Evolutionary conservation across 805 yeast species (phyloP).

Genomic region (Candida taoyuanica): DNA sequence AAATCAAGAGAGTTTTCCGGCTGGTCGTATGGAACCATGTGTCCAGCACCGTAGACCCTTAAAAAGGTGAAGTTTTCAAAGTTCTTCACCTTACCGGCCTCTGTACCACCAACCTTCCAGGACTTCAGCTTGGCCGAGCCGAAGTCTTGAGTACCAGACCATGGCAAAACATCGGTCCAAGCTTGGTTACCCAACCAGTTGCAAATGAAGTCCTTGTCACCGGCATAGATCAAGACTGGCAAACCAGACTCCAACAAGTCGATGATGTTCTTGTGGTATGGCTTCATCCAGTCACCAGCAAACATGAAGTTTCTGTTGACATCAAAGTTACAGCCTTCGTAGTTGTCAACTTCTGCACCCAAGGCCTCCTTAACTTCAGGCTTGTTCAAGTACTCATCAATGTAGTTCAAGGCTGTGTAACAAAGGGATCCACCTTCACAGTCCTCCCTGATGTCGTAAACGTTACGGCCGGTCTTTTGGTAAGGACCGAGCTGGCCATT

Average conservation of each 20-base stretch:
- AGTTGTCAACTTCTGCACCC: conserved; percentile 85
- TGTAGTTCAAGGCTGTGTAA: conserved; percentile 70
- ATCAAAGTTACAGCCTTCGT: conserved; percentile 70
- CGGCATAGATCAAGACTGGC: conserved; percentile 89
- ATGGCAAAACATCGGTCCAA: conserved; percentile 74
- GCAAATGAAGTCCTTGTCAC: conserved; percentile 94
- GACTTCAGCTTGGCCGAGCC: conserved; percentile 38
- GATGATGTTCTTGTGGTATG: conserved; percentile 73
- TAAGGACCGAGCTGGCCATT: conserved; percentile 78
- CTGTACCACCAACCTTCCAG: conserved; percentile 45
- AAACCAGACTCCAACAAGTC: conserved; percentile 65
- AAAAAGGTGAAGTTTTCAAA: conserved; percentile 71
- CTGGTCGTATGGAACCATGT: conserved; percentile 92
- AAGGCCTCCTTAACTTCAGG: conserved; percentile 73
- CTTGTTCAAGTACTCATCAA: conserved; percentile 74
- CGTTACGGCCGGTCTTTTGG: conserved; percentile 81
- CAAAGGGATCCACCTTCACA: conserved; percentile 74
- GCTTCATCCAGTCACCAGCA: conserved; percentile 91
- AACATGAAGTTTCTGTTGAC: conserved; percentile 76
- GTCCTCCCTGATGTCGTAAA: conserved; percentile 78
- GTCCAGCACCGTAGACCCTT: conserved; percentile 87
- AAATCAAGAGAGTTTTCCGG: conserved; percentile 73
- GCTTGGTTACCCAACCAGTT: conserved; percentile 94
- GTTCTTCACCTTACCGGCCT: conserved; percentile 66
- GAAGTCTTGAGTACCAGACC: conserved; percentile 55